Conservation (phyloP, 2,329 filamentous ascomycete genomes). For the Fragosphaeria purpurea region DNA sequence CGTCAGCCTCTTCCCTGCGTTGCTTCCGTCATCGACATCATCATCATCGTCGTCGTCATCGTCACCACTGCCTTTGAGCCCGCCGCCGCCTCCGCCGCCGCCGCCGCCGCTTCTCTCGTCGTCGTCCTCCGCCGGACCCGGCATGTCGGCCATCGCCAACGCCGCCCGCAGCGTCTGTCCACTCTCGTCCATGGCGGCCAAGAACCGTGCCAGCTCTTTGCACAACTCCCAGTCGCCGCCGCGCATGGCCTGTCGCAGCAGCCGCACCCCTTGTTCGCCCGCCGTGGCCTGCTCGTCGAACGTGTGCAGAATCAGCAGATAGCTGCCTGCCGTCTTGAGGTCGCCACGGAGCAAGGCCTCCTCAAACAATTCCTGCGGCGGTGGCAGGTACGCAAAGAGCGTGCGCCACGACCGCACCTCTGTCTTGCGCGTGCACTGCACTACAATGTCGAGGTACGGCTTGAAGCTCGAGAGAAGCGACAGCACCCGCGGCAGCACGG, state of each 20-base stretch:
- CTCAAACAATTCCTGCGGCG: constrained; percentile 85
- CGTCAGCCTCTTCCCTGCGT: constrained; percentile 19
- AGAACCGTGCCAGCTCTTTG: constrained; percentile 87
- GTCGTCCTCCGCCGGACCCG: neutral
- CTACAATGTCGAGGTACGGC: constrained; percentile 86
- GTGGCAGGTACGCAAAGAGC: constrained; percentile 81
- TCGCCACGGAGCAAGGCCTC: constrained; percentile 76
- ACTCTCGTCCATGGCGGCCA: constrained; percentile 82
- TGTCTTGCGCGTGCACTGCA: constrained; percentile 95
- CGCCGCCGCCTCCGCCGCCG: constrained; percentile 13
- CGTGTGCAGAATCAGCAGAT: constrained; percentile 88
- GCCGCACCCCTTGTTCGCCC: constrained; percentile 67
- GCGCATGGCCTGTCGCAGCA: constrained; percentile 70
- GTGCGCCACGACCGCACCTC: constrained; percentile 93
- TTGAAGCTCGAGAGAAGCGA: constrained; percentile 62
- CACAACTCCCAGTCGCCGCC: constrained; percentile 93
- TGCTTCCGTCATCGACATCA: neutral
- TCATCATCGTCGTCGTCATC: neutral
- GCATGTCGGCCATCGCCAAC: constrained; percentile 50
- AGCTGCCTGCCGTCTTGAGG: constrained; percentile 90
- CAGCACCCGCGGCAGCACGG: constrained; percentile 53
- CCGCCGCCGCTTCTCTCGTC: too few relatives aligned
- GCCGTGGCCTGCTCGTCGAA: constrained; percentile 59
- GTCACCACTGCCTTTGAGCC: constrained; percentile 13
- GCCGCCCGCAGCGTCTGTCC: constrained; percentile 70